Percentiles rank a stretch among this genome's conserved stretches.
phyloP scores from a whole-genome alignment of 176 grass and related monocot genomes.

The Elymus sibiricus region DNA sequence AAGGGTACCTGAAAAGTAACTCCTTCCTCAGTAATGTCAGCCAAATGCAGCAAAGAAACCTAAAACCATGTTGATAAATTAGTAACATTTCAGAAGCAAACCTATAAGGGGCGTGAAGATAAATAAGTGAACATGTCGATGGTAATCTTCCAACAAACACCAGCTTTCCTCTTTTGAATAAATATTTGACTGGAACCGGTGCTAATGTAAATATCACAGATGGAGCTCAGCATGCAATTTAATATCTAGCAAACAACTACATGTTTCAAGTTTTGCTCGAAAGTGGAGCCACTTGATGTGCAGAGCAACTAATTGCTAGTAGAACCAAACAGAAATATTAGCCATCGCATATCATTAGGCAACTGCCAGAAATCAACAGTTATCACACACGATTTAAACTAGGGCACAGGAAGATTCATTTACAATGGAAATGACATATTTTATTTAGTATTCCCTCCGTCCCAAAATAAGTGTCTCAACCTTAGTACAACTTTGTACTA shows the following conservation, averaged over 20 bases:
- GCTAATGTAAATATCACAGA: neutral
- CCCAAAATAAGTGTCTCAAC: too few relatives aligned
- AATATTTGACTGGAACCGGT: neutral
- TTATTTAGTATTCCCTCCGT: too few relatives aligned
- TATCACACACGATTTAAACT: neutral
- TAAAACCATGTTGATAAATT: conserved; percentile 28
- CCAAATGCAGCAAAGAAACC: conserved; percentile 98
- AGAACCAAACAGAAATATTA: neutral
- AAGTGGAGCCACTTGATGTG: neutral
- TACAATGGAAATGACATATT: neutral
- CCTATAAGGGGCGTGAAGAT: neutral
- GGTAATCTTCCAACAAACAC: neutral
- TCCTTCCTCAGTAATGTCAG: conserved; percentile 95
- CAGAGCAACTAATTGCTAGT: neutral
- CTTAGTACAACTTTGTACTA: too few relatives aligned
- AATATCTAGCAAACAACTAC: neutral
- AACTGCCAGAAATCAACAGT: neutral
- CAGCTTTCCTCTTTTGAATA: neutral
- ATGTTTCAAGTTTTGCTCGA: neutral
- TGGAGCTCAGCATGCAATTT: neutral
- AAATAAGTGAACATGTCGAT: neutral
- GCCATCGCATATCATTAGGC: neutral
- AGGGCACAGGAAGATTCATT: neutral
- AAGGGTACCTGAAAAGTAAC: conserved; percentile 94
- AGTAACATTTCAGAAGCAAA: conserved; percentile 17